Evolutionary conservation across 495 filamentous ascomycete species (phyloP).

Genomic region (Aspergillus olivimuriae): DNA sequence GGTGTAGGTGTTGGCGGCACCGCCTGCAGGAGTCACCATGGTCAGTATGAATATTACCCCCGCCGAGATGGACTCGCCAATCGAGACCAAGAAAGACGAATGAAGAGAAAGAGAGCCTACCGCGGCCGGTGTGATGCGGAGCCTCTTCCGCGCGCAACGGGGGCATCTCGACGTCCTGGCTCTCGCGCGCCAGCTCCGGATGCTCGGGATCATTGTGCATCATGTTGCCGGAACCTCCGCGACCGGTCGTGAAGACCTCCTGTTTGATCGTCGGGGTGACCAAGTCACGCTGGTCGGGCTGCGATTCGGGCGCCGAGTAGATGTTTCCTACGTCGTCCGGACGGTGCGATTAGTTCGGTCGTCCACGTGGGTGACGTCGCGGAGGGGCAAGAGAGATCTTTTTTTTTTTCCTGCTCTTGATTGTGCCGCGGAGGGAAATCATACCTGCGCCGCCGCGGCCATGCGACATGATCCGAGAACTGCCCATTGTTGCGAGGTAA

Average conservation of each 20-base stretch:
- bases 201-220: conserved; percentile 56
- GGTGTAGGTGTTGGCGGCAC: conserved; percentile 39
- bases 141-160: conserved; percentile 41
- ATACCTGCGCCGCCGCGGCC: conserved; percentile 52
- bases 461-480: conserved; percentile 37
- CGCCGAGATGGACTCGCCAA: neutral
- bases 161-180: conserved; percentile 69
- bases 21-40: conserved; percentile 19
- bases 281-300: conserved; percentile 52
- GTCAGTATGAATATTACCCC: neutral
- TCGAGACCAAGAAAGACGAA: neutral
- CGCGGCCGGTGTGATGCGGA: conserved; percentile 40
- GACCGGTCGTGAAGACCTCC: conserved; percentile 75
- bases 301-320: conserved; percentile 44
- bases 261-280: conserved; percentile 79
- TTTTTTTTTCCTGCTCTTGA: neutral
- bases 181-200: conserved; percentile 63
- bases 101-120: conserved; percentile 19
- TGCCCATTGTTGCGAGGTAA: conserved; percentile 4
- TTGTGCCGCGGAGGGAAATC: neutral
- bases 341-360: neutral
- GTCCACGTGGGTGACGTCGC: neutral
- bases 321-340: conserved; percentile 57
- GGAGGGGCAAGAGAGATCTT: too few relatives aligned
- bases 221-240: conserved; percentile 72